Base-by-base conservation (phyloP, 2,329 filamentous ascomycete genomes). In the Xylaria sp. region DNA sequence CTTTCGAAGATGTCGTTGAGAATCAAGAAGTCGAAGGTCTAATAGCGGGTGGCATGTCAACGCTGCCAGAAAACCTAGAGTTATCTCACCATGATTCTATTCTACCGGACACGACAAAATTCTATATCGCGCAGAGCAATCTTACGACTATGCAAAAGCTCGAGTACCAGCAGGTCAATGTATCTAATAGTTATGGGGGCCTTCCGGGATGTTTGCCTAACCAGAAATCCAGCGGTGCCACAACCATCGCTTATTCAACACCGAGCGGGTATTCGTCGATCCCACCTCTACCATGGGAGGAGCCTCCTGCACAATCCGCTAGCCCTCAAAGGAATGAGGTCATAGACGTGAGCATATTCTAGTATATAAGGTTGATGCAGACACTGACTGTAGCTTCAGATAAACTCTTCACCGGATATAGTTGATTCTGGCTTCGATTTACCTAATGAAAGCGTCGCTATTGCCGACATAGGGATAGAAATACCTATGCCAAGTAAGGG, bases 101-200 rank as follows among this genome's bases (percentile, higher is more conserved):
- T 22, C 27, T 69, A 2, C 64, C 61, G 7, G 70, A 74, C 6
- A 58, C 67, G 4, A 49, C 67, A 10, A 73, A 73, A 22, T 76
- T 78, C 64, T 77, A 77, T 63, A 66, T 78, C 59, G 73, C 76
- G 27, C 74, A 72, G 51, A 77, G 74, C 69, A 73, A 71, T 49
- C 70, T 78, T 20, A 77, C 76, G 36, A 75, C 75, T 0, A 77
- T 77, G 73, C 75, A 78, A 59, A 77, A 75, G 59, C 73, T 75
- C 7, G 73, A 78, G 62, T 77, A 77, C 61, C 73, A 75, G 51
- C 75, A 66, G 63, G 67, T 77, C 29, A 72, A 72, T 13, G 65
- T 73, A 15, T 56, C 73, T 15, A 71, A 71, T 54, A 60, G 64
- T 17, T 69, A 73, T 31, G 36, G 65, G 15, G 64, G 63, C 5